Base-by-base conservation (phyloP, 305 asterid genomes). In the Fraxinus angustifolia region DNA sequence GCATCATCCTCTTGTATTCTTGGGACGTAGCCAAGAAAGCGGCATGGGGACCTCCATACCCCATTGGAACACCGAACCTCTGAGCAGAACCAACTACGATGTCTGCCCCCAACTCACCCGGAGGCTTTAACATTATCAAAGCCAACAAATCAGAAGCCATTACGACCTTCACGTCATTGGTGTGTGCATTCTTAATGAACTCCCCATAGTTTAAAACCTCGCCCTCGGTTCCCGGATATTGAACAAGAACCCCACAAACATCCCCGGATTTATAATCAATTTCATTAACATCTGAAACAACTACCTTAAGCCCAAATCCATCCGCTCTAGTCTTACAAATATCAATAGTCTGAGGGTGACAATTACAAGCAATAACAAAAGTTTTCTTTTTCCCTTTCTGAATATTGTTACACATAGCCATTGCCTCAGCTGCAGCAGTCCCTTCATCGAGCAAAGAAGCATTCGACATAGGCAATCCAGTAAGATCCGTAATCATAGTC, bases 1-100 rank as follows among this genome's bases (percentile, higher is more conserved):
- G 99, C 99, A 95, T 95, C 95, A 95, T 93, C 88, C 99, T 90
- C 87, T 95, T 95, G 82, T 95, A 95, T 90, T 95, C 99, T 80
- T 95, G 99, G 10, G 99, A 93, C 0, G 99, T 95, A 45, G 99
- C 99, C 88, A 96, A 84, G 90, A 96, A 96, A 30, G 99, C 99
- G 0, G 99, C 99, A 76, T 96, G 99, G 40, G 99, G 99, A 14
- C 99, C 99, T 10, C 99, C 99, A 80, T 96, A 96, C 8, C 99
- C 99, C 99, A 96, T 94, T 1, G 99, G 99, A 74, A 96, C 99
- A 30, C 99, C 99, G 82, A 95, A 95, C 87, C 99, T 91, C 90
- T 95, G 99, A 35, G 99, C 99, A 0, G 99, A 95, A n/a, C 99
- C 98, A 33, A 95, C 91, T 81, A 91, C 99, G 78, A 95, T 95